Percentiles rank a stretch among this genome's conserved stretches.
These are phyloP conservation scores for Globisporangium uncinulatum DNA, from an alignment of 352 stramenopile genomes.

Conservation along the genomic window DNA sequence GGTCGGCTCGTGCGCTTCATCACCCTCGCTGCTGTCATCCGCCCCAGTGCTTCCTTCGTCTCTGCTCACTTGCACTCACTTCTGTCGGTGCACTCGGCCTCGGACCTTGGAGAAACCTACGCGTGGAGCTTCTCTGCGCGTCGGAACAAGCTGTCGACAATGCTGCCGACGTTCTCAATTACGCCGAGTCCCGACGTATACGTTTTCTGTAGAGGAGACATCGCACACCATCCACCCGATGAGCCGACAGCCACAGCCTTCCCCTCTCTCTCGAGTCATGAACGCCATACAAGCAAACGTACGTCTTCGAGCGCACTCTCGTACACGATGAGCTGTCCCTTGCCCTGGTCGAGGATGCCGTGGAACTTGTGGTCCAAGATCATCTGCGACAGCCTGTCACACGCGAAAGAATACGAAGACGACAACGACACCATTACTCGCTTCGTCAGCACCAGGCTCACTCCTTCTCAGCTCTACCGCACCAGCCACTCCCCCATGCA, in stretches of 20 bases:
- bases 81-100: background rate
- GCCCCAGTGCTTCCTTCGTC: background rate
- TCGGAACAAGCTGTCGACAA: constrained; percentile 95
- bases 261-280: background rate
- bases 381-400: constrained; percentile 97
- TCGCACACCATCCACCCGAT: background rate
- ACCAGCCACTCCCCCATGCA: constrained; percentile 7
- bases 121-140: constrained; percentile 79
- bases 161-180: constrained; percentile 95
- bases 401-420: background rate
- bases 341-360: constrained; percentile 98
- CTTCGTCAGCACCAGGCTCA: background rate
- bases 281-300: constrained; percentile 24
- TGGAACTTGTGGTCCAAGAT: constrained; percentile 99
- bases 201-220: constrained; percentile 56
- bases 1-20: no score
- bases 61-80: background rate
- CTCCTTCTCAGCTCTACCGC: background rate
- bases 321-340: constrained; percentile 99
- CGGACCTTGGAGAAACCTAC: constrained; percentile 19
- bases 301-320: constrained; percentile 91
- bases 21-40: no score
- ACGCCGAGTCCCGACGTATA: constrained; percentile 93
- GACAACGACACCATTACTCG: background rate
- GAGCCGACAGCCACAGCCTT: background rate